Percentiles rank a stretch among this genome's conserved stretches.
Evolutionary conservation across 1,139 yeast species (phyloP).

Genomic region (Debaryomycetaceae sp.): DNA sequence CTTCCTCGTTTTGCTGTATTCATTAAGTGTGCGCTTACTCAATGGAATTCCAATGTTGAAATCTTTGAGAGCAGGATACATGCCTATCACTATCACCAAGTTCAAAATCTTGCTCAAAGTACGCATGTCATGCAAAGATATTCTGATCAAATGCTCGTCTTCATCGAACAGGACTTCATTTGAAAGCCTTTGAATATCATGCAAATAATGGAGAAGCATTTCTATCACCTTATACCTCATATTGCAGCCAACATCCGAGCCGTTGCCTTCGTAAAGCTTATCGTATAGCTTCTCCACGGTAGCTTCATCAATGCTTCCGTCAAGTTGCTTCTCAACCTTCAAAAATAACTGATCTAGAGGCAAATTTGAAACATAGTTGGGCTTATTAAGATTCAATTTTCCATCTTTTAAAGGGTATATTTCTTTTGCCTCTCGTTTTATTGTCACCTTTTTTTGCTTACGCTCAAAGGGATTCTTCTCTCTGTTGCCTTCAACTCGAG

Average conservation of each 20-base stretch:
- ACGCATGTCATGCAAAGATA: constrained; percentile 82
- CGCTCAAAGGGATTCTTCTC: constrained; percentile 33
- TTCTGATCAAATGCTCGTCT: constrained; percentile 51
- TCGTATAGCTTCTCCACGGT: constrained; percentile 15
- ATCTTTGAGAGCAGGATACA: constrained; percentile 59
- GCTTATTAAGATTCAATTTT: constrained; percentile 35
- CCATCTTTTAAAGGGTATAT: constrained; percentile 22
- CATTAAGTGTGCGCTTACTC: constrained; percentile 53
- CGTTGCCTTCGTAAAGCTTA: constrained; percentile 6
- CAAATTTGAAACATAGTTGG: constrained; percentile 25
- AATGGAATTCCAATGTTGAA: constrained; percentile 64
- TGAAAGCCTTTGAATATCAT: constrained; percentile 36
- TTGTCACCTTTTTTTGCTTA: constrained; percentile 24
- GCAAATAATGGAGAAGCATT: constrained; percentile 27
- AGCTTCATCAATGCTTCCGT: constrained; percentile 25
- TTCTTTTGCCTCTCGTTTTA: constrained; percentile 32
- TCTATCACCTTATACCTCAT: constrained; percentile 23
- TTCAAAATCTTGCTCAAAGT: constrained; percentile 64
- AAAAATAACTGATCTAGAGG: constrained; percentile 38
- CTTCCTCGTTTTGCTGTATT: constrained; percentile 29
- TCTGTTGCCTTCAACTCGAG: not conserved
- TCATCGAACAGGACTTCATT: constrained; percentile 13
- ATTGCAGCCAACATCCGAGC: not conserved
- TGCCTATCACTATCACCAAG: constrained; percentile 63
- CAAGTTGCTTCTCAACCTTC: constrained; percentile 24